Evolutionary conservation across 345 rosid species (phyloP).

Genomic region (Noccaea caerulescens): DNA sequence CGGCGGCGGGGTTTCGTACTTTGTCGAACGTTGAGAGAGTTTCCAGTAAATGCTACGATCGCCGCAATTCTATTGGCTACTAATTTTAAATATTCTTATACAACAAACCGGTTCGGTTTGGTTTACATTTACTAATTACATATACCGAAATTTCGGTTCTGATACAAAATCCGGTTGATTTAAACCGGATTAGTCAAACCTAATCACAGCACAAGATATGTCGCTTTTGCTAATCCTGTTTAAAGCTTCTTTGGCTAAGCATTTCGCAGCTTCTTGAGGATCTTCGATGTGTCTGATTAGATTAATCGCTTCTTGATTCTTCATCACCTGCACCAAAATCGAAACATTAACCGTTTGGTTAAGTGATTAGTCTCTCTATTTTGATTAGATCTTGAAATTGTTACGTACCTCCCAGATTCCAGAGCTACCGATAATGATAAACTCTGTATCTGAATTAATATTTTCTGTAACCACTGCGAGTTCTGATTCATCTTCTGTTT

Average conservation of each 20-base stretch:
- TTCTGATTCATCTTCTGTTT: constrained; percentile 43
- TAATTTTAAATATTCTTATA: not conserved
- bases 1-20: constrained; percentile 1
- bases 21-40: constrained; percentile 24
- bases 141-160: constrained; percentile 45
- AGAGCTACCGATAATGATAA: constrained; percentile 66
- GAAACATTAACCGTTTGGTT: not conserved
- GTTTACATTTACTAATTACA: not conserved
- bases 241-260: constrained; percentile 67
- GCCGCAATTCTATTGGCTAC: constrained; percentile 25
- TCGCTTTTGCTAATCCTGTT: constrained; percentile 61
- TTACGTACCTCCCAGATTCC: constrained; percentile 92
- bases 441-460: constrained; percentile 59
- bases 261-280: constrained; percentile 72
- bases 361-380: not conserved
- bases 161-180: not conserved
- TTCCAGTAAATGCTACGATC: constrained; percentile 15
- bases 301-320: constrained; percentile 71
- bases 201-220: constrained; percentile 67
- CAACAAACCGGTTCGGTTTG: not conserved
- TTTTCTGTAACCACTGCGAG: constrained; percentile 48
- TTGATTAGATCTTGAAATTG: not conserved
- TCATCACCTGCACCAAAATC: constrained; percentile 58
- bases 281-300: constrained; percentile 63
- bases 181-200: constrained; percentile 47